Evolutionary conservation across 371 early-diverging fungal genomes (phyloP).

Genomic region (Mortierella sp.): DNA sequence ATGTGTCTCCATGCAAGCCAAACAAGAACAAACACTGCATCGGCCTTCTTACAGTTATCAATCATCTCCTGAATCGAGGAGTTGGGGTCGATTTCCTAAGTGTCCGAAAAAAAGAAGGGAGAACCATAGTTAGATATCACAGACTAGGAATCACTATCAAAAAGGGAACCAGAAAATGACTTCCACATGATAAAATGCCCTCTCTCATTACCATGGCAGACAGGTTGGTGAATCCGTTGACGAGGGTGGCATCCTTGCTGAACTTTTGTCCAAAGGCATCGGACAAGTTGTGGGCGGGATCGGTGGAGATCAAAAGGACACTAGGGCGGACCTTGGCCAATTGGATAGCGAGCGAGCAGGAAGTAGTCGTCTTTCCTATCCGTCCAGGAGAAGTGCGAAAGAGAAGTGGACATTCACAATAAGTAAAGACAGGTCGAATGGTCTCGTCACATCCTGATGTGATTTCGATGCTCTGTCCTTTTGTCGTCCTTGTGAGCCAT

Average conservation of each 20-base stretch:
- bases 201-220: conserved; percentile 89
- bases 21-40: not conserved
- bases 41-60: conserved; percentile 75
- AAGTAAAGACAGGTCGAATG: not conserved
- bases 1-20: not conserved
- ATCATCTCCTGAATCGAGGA: conserved; percentile 98
- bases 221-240: conserved; percentile 94
- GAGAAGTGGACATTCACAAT: not conserved
- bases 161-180: not conserved
- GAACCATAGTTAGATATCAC: not conserved
- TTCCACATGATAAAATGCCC: not conserved
- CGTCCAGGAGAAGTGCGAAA: conserved; percentile 13
- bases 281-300: conserved; percentile 98
- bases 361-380: conserved; percentile 77
- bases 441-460: not conserved
- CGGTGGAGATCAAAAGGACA: conserved; percentile 97
- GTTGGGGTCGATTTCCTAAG: conserved; percentile 97
- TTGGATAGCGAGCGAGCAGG: conserved; percentile 92
- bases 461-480: not conserved
- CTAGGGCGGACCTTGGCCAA: conserved; percentile 92
- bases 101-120: conserved; percentile 4
- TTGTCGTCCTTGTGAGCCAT: not conserved
- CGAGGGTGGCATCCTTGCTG: conserved; percentile 93
- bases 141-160: no score
- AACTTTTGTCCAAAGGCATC: conserved; percentile 99